Percentiles rank a stretch among this genome's conserved stretches.
Conservation (phyloP, 305 asterid genomes). For the Solanum hybrid region DNA sequence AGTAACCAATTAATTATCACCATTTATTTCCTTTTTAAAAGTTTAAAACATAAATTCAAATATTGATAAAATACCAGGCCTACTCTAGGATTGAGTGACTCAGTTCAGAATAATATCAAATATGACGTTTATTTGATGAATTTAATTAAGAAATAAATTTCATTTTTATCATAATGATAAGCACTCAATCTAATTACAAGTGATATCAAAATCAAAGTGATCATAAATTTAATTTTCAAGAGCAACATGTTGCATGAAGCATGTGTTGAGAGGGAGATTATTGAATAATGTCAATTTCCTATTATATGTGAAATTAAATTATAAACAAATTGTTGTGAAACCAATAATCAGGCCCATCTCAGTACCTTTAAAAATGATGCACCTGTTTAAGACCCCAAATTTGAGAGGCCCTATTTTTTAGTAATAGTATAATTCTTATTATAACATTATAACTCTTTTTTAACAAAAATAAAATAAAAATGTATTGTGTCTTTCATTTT, state of each 20-base stretch:
- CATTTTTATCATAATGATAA: too few relatives aligned
- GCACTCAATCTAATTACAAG: background rate
- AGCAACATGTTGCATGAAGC: background rate
- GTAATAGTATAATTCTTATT: too few relatives aligned
- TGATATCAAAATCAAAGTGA: too few relatives aligned
- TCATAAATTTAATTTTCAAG: too few relatives aligned
- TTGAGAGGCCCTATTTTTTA: background rate
- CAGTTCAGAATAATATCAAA: too few relatives aligned
- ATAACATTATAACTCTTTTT: background rate
- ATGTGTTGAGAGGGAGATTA: background rate
- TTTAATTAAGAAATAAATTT: too few relatives aligned
- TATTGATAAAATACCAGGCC: background rate
- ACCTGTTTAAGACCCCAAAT: background rate
- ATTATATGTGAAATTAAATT: background rate
- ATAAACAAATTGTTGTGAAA: background rate
- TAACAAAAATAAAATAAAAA: too few relatives aligned
- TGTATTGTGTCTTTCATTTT: background rate
- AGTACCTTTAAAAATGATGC: background rate
- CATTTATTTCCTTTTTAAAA: background rate
- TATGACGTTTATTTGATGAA: too few relatives aligned
- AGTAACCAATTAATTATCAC: background rate
- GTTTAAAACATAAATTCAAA: background rate
- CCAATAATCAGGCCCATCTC: background rate
- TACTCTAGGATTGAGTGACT: rapidly evolving
- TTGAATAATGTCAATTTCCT: background rate